Percentiles rank a stretch among this genome's conserved stretches.
These are phyloP conservation scores for Inosperma sp. DNA, from an alignment of 768 basidiomycete species.

Conservation along the genomic window DNA sequence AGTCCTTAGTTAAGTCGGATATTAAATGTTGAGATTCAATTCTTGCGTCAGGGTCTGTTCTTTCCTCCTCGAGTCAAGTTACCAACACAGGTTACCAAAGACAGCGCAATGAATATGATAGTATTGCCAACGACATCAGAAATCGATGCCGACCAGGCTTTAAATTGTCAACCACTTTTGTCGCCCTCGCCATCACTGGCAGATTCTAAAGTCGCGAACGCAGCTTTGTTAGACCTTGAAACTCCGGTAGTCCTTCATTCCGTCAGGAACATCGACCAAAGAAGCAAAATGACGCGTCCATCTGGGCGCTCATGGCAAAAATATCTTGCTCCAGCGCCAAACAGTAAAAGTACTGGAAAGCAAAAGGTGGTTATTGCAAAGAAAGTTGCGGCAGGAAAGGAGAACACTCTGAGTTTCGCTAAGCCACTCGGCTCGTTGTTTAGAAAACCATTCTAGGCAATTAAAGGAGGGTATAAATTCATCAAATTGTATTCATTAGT, in stretches of 20 bases:
- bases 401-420: background rate
- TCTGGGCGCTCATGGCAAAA: background rate
- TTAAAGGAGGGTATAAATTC: too few species aligned
- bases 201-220: background rate
- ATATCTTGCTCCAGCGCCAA: background rate
- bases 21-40: background rate
- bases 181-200: background rate
- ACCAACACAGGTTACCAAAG: background rate
- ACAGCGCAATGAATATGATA: background rate
- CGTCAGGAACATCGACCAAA: background rate
- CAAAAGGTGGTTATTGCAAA: background rate
- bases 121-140: background rate
- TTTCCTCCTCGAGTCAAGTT: background rate
- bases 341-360: background rate
- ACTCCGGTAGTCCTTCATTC: too few species aligned
- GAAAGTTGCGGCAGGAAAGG: background rate
- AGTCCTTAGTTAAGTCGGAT: background rate
- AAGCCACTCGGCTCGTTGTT: too few species aligned
- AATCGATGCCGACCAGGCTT: too few species aligned
- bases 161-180: background rate
- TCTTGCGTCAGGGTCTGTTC: background rate
- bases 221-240: too few species aligned
- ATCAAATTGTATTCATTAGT: too few species aligned
- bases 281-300: background rate
- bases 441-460: too few species aligned